A percentile compares a stretch with the other conserved stretches of the same genome.
phyloP scores from a whole-genome alignment of 257 asterid species.

The Linderniella brevidens region DNA sequence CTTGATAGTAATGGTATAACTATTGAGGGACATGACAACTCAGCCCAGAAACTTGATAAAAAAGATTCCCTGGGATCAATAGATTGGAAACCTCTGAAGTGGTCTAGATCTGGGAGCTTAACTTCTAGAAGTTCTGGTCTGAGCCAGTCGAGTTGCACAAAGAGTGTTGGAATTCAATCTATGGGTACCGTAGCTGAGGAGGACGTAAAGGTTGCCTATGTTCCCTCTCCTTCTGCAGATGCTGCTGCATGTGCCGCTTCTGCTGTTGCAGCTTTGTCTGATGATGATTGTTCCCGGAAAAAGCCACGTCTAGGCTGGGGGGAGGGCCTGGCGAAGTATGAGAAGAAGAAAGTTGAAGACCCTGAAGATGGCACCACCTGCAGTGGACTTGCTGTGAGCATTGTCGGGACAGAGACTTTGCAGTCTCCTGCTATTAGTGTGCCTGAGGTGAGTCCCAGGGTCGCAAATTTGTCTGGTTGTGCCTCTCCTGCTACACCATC shows the following conservation, averaged over 20 bases:
- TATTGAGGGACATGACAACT: constrained; percentile 13
- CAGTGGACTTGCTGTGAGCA: constrained; percentile 17
- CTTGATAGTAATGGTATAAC: constrained; percentile 22
- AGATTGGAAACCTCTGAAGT: constrained; percentile 47
- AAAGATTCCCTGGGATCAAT: constrained; percentile 35
- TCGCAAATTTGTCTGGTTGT: constrained; percentile 33
- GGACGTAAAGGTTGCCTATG: constrained; percentile 16
- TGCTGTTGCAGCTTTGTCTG: constrained; percentile 21
- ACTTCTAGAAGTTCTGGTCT: constrained; percentile 37
- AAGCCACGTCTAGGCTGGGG: constrained; percentile 99
- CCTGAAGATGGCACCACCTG: constrained; percentile 39
- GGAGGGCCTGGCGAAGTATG: constrained; percentile 92
- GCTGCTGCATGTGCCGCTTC: constrained; percentile 24
- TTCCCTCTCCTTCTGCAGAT: constrained; percentile 17
- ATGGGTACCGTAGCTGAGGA: constrained; percentile 23
- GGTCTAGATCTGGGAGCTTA: constrained; percentile 44
- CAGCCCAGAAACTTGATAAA: constrained; percentile 35
- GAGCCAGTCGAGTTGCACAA: constrained; percentile 35
- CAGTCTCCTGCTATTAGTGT: constrained; percentile 22
- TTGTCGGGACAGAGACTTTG: constrained; percentile 25
- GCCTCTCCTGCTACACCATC: constrained; percentile 67
- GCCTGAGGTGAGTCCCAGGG: constrained; percentile 47
- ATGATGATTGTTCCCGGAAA: constrained; percentile 69
- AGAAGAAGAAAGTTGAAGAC: constrained; percentile 75
- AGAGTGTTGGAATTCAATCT: constrained; percentile 31